Percentiles rank a stretch among this genome's conserved stretches.
phyloP scores from a whole-genome alignment of 768 basidiomycete genomes.

The Kwoniella bestiolae region DNA sequence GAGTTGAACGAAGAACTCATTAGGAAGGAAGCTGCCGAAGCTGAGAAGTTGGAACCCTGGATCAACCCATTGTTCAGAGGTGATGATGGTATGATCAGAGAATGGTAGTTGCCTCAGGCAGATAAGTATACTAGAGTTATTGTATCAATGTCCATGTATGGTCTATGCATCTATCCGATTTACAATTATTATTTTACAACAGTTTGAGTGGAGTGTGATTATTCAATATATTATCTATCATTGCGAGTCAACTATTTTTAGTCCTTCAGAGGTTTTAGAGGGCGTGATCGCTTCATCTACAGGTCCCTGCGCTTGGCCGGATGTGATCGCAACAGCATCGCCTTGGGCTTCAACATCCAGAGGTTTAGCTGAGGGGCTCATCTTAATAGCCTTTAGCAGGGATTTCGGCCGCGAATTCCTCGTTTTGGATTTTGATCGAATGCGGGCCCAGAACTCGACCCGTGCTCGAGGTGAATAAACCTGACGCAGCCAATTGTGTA shows the following conservation, averaged over 20 bases:
- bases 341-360: neutral
- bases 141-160: neutral
- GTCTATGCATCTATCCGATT: neutral
- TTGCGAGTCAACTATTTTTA: neutral
- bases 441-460: no score
- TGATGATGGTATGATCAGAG: slow-evolving; percentile 50
- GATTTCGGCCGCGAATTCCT: no score
- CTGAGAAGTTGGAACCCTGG: slow-evolving; percentile 51
- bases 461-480: neutral
- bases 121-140: neutral
- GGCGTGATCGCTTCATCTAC: no score
- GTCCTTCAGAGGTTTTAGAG: no score
- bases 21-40: slow-evolving; percentile 41
- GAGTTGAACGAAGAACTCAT: slow-evolving; percentile 56
- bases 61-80: slow-evolving; percentile 55
- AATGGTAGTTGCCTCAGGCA: slow-evolving; percentile 41
- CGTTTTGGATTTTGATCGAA: no score
- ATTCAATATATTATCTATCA: neutral
- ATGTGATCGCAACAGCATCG: neutral
- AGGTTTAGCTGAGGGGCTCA: neutral
- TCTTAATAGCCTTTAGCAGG: no score
- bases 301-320: neutral
- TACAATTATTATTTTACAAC: neutral
- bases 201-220: neutral
- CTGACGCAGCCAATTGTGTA: slow-evolving; percentile 60